Conservation (phyloP, 352 stramenopile species). For the Plasmopara halstedii region DNA sequence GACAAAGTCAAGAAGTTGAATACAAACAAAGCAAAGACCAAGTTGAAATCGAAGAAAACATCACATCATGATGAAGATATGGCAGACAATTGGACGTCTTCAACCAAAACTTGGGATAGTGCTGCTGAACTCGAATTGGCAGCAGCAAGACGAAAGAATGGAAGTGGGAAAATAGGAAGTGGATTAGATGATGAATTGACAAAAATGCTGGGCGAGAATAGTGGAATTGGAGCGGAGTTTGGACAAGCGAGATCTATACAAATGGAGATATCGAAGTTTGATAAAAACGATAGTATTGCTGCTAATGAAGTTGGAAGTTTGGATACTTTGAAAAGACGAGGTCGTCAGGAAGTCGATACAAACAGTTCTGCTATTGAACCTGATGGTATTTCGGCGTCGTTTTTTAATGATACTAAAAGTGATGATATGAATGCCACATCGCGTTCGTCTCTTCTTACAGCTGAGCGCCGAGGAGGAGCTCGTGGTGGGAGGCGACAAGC, state of each 20-base stretch:
- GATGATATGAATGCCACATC: constrained; percentile 11
- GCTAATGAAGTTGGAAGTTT: background rate
- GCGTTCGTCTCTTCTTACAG: constrained; percentile 12
- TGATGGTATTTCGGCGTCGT: constrained; percentile 20
- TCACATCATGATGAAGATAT: constrained; percentile 24
- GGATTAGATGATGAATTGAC: constrained; percentile 54
- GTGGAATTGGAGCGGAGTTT: constrained; percentile 1
- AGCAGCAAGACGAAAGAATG: constrained; percentile 32
- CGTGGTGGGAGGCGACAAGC: constrained; percentile 16
- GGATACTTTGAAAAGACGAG: constrained; percentile 9
- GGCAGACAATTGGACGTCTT: constrained; percentile 7
- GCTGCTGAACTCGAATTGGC: constrained; percentile 20
- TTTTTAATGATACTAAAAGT: constrained; percentile 27
- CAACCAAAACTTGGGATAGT: constrained; percentile 21
- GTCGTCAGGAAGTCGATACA: constrained; percentile 4
- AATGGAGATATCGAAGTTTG: constrained; percentile 7
- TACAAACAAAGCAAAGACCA: too few relatives aligned
- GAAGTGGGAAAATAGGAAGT: constrained; percentile 12
- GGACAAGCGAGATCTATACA: constrained; percentile 1
- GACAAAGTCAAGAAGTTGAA: constrained; percentile 35
- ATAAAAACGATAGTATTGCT: constrained; percentile 10
- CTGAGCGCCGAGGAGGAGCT: constrained; percentile 18
- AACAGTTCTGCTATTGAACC: constrained; percentile 1
- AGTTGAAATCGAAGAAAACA: constrained; percentile 39
- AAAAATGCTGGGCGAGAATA: constrained; percentile 37